These are phyloP conservation scores for Kalmusia sp. DNA, from an alignment of 2,329 filamentous ascomycete genomes.

Conservation along the genomic window DNA sequence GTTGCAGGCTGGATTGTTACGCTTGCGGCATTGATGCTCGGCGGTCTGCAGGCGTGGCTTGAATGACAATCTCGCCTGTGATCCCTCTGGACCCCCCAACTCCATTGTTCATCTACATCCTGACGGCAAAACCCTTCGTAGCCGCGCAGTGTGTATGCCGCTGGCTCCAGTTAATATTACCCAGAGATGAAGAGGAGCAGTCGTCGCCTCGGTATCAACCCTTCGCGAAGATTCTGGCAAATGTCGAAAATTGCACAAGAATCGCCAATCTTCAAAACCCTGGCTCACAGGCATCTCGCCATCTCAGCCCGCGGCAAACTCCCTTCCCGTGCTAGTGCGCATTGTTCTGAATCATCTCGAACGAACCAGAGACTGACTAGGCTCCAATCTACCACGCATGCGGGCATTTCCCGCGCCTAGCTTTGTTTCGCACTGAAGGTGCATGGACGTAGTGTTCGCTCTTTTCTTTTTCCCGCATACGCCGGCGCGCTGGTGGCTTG, in stretches of 20 bases:
- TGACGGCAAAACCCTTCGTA: too few species aligned
- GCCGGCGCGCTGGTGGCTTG: not conserved
- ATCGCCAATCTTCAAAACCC: not conserved
- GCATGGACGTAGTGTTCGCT: constrained; percentile 6
- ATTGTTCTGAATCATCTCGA: constrained; percentile 1
- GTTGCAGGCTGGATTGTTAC: constrained; percentile 47
- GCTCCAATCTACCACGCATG: not conserved
- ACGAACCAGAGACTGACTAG: not conserved
- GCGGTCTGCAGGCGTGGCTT: constrained; percentile 43
- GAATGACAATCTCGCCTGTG: constrained; percentile 15
- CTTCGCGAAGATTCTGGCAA: not conserved
- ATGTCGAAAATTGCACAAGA: not conserved
- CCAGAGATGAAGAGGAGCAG: not conserved
- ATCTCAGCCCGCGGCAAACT: not conserved
- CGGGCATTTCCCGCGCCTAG: not conserved
- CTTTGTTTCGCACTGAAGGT: not conserved
- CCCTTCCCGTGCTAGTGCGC: not conserved
- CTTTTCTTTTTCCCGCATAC: not conserved
- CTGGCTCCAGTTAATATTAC: not conserved
- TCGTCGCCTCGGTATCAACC: not conserved
- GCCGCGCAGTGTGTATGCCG: not conserved
- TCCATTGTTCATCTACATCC: not conserved
- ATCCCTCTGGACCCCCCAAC: not conserved
- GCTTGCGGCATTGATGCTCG: constrained; percentile 39
- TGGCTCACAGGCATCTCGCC: not conserved